Percentiles rank a stretch among this genome's conserved stretches.
Conservation (phyloP, 176 grass and related monocot genomes). For the Avena eriantha region DNA sequence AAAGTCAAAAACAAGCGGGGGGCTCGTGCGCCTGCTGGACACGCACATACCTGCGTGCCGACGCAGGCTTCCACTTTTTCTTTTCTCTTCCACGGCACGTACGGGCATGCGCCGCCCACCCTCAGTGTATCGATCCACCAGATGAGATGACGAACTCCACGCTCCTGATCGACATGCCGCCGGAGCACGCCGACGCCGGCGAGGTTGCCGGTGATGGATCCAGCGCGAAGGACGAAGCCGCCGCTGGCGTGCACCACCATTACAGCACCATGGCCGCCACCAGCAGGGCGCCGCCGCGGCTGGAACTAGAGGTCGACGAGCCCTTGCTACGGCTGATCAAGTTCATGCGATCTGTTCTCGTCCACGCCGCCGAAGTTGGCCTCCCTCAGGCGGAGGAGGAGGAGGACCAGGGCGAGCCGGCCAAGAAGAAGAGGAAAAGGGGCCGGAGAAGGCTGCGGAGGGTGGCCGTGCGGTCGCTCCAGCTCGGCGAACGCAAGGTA, state of each 20-base stretch:
- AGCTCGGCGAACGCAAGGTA: neutral
- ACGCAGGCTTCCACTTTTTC: neutral
- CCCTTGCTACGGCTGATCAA: neutral
- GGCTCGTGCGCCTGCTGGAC: neutral
- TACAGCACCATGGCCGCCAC: neutral
- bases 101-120: neutral
- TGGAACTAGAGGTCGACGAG: neutral
- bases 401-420: neutral
- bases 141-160: neutral
- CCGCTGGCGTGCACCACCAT: neutral
- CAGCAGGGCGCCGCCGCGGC: neutral
- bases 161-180: neutral
- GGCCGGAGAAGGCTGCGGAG: neutral
- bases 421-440: neutral
- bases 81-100: neutral
- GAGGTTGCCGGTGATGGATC: neutral
- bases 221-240: neutral
- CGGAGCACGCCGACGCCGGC: neutral
- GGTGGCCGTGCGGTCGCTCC: neutral
- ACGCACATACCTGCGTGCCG: neutral
- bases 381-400: neutral
- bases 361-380: neutral
- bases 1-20: no score
- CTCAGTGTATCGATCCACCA: neutral
- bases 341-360: neutral